Base-by-base conservation (phyloP, 441 rosid species). In the Adansonia gregorii region DNA sequence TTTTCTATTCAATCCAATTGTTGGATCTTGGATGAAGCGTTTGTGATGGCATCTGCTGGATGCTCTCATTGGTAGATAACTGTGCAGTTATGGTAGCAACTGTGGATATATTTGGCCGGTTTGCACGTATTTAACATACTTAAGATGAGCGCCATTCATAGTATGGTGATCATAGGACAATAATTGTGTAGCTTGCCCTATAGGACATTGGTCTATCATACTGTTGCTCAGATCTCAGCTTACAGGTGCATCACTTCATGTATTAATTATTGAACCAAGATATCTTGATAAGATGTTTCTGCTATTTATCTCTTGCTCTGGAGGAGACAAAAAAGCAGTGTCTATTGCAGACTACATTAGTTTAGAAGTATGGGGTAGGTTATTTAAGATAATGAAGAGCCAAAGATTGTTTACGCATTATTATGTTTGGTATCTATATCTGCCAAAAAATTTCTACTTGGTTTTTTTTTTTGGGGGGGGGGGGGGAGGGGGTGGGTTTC, bases 1-100 rank as follows among this genome's bases (percentile, higher is more conserved):
- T 1, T 15, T 69, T 49, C 55, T 69, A 0, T 46, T 48, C 45
- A 49, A 11, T 70, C 60, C 45, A 14, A 51, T 69, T 24, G 43
- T 49, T 31, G 59, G 43, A 68, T 69, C 59, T 49, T 49, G 58
- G 11, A 14, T 69, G 59, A 24, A 49, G 58, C 49, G 22, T 48
- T 48, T 68, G 73, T 24, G 20, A 7, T 14, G 27, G 20, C 73
- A 27, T 45, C 60, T 51, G 49, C 39, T 69, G 20, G 7, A 15
- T 69, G 59, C 20, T 14, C 11, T 70, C 20, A 51, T 52, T 70
- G 45, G 45, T 51, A 51, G 73, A 49, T 15, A 6, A 8, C 45
- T 8, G 35, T 59, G 15, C 2, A 67, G 19, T 66, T 15, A 4
- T 67, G 31, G 15, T 67, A 8, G 60, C 45, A 24, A 24, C 51